phyloP scores from a whole-genome alignment of 495 filamentous ascomycete species.

The Hypoxylon cercidicola region DNA sequence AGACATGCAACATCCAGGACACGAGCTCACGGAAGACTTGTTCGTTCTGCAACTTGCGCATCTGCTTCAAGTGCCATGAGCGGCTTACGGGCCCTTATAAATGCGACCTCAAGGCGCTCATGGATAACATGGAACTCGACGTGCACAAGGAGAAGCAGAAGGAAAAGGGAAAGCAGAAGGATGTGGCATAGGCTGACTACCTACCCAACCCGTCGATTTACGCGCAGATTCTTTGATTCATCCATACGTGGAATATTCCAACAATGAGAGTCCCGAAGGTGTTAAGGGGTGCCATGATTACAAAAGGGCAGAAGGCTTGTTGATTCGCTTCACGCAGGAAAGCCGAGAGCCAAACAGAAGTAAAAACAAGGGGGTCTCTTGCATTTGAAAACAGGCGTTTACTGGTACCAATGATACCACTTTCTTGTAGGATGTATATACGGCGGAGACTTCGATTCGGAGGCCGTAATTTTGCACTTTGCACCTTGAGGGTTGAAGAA shows the following conservation, averaged over 20 bases:
- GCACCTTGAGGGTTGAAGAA: background rate
- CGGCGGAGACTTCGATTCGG: constrained; percentile 3
- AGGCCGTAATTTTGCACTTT: constrained; percentile 12
- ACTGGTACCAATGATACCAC: constrained; percentile 32
- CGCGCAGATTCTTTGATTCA: constrained; percentile 2
- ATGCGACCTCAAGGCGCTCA: constrained; percentile 29
- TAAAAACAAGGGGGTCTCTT: constrained; percentile 10
- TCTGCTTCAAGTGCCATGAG: constrained; percentile 41
- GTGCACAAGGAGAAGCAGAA: constrained; percentile 16
- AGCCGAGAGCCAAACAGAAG: constrained; percentile 1
- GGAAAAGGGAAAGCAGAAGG: constrained; percentile 32
- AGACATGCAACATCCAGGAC: constrained; percentile 41
- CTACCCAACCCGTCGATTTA: background rate
- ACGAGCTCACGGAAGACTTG: constrained; percentile 36
- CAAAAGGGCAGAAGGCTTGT: background rate
- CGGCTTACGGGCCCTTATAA: constrained; percentile 33
- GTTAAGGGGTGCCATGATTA: background rate
- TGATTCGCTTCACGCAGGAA: background rate
- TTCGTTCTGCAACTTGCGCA: constrained; percentile 41
- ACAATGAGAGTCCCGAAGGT: background rate
- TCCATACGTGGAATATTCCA: background rate
- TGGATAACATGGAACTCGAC: constrained; percentile 35
- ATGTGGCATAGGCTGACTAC: background rate
- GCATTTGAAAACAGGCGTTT: constrained; percentile 36
- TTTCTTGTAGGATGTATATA: constrained; percentile 27